Conservation (phyloP, 2,329 filamentous ascomycete species). For the Ceratocystis albifundus region DNA sequence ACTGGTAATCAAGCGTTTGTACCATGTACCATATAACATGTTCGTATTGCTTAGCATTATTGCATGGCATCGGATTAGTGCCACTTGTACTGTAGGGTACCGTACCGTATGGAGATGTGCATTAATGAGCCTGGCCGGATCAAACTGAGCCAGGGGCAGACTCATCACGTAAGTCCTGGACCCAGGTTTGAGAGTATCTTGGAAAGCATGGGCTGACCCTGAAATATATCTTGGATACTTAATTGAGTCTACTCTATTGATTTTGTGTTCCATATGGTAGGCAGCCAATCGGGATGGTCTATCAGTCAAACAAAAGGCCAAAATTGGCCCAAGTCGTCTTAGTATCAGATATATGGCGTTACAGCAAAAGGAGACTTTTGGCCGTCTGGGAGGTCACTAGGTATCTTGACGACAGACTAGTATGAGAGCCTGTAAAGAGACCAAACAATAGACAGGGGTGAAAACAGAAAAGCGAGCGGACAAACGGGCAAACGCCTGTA, state of each 20-base stretch:
- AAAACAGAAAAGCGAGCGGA: no score
- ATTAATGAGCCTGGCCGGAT: no score
- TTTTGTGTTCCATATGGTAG: not conserved
- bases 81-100: not conserved
- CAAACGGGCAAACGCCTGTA: no score
- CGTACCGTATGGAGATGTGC: no score
- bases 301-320: not conserved
- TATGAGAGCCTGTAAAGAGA: no score
- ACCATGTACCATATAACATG: not conserved
- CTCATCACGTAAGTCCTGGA: not conserved
- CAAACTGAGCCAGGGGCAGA: no score
- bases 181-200: not conserved
- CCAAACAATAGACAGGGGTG: no score
- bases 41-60: not conserved
- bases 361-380: not conserved
- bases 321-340: not conserved
- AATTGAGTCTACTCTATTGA: not conserved
- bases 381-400: not conserved
- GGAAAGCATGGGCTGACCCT: not conserved
- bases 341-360: constrained; percentile 2
- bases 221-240: not conserved
- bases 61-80: not conserved
- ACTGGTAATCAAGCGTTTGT: not conserved
- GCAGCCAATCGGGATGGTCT: not conserved
- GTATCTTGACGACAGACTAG: not conserved